Base-by-base conservation (phyloP, 2,329 filamentous ascomycete species). In the Neofusicoccum cordaticola region DNA sequence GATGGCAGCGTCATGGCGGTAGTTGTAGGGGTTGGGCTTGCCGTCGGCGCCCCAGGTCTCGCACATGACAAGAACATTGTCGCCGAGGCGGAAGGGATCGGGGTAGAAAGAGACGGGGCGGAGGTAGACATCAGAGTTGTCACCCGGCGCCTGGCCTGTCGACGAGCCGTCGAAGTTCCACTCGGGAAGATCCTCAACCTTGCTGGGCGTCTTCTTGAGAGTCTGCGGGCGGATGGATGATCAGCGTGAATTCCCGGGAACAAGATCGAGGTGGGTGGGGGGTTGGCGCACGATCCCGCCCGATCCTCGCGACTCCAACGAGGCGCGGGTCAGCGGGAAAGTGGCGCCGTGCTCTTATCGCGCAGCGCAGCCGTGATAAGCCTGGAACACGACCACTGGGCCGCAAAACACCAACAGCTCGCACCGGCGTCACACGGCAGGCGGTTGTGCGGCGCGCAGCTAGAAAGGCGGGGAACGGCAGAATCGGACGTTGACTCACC, bases 21-120 rank as follows among this genome's bases (percentile, higher is more conserved):
- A 91, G 90, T 99, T 99, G 90, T 87, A 98, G 82, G 96, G 93
- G 89, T 98, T 99, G 81, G 95, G 95, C 68, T 88, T 92, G 77
- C 93, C 93, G 81, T 97, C 93, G 70, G 91, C 84, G 78, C 94
- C 93, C 90, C 92, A 97, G 81, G 92, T 96, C 85, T 97, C 94
- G 77, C 89, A 87, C 75, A 98, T 90, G 73, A 98, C 94, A 72
- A 97, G 88, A 79, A 97, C 90, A 86, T 97, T 97, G 81, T 93
- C 91, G 67, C 88, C 88, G 67, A 88, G 86, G 71, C 93, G 91
- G 89, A 97, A 94, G 67, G 94, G 94, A 70, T 97, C 93, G 71
- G 92, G 90, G 87, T 87, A 97, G 82, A 93, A 88, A 72, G 93
- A 92, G 68, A 91, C 87, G 66, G 93, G 93, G 77, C 92, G 90